A percentile compares a stretch with the other conserved stretches of the same genome.
phyloP scores from a whole-genome alignment of 2,329 filamentous ascomycete genomes.

The Grosmannia clavigera region DNA sequence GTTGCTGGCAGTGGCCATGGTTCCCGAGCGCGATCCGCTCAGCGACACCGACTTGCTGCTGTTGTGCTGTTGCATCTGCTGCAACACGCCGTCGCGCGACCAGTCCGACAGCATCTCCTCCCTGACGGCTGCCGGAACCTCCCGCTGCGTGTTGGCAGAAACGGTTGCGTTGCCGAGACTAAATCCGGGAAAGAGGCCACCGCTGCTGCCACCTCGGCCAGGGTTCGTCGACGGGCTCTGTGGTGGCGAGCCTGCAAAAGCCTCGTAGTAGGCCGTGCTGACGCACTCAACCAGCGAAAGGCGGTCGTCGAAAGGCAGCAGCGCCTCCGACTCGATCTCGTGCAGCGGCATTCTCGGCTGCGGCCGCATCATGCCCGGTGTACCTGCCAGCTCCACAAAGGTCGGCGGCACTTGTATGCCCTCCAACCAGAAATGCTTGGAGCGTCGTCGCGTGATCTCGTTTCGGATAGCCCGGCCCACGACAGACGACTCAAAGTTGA shows the following conservation, averaged over 20 bases:
- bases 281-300: conserved; percentile 62
- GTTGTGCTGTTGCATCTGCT: conserved; percentile 45
- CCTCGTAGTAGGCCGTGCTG: conserved; percentile 54
- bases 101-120: conserved; percentile 71
- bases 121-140: conserved; percentile 53
- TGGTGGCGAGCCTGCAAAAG: conserved; percentile 43
- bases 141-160: conserved; percentile 22
- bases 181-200: not conserved
- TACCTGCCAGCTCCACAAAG: conserved; percentile 47
- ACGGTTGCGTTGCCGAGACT: not conserved
- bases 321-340: conserved; percentile 47
- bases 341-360: conserved; percentile 35
- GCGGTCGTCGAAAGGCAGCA: conserved; percentile 66
- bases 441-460: conserved; percentile 64
- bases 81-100: conserved; percentile 63
- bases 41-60: conserved; percentile 61
- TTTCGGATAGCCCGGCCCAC: conserved; percentile 60
- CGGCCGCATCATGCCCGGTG: conserved; percentile 31
- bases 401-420: conserved; percentile 59
- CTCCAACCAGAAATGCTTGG: conserved; percentile 67
- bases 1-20: conserved; percentile 29
- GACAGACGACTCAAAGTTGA: conserved; percentile 59
- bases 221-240: conserved; percentile 60
- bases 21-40: conserved; percentile 59
- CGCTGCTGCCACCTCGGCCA: conserved; percentile 30